A percentile compares a stretch with the other conserved stretches of the same genome.
Evolutionary conservation across 768 basidiomycete genomes (phyloP).

Genomic region (Coprinopsis sp.): DNA sequence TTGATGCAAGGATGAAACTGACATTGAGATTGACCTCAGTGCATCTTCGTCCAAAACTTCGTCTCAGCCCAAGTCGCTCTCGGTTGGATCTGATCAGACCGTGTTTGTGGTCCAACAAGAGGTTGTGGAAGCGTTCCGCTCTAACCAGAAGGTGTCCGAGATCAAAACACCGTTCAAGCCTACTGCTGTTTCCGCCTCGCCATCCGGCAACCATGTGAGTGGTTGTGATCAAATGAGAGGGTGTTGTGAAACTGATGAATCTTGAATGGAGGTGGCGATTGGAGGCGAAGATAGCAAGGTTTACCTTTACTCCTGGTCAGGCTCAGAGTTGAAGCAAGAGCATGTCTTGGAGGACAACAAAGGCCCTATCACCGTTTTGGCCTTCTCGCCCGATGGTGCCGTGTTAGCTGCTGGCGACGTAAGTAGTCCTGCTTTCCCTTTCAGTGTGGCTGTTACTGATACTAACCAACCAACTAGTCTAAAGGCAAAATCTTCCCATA

Average conservation of each 20-base stretch:
- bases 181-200: conserved; percentile 45
- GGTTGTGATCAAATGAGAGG: not conserved
- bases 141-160: conserved; percentile 63
- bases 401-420: conserved; percentile 85
- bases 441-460: not conserved
- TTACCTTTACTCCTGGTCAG: conserved; percentile 68
- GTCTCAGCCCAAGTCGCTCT: conserved; percentile 67
- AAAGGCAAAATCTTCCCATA: conserved; percentile 78
- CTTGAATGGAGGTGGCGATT: conserved; percentile 1
- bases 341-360: conserved; percentile 62
- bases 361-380: conserved; percentile 65
- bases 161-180: conserved; percentile 49
- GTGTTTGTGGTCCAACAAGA: conserved; percentile 61
- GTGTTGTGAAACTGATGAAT: not conserved
- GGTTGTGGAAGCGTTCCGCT: conserved; percentile 59
- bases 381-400: conserved; percentile 75
- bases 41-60: conserved; percentile 45
- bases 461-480: conserved; percentile 43
- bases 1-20: not conserved
- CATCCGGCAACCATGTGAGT: too few species aligned
- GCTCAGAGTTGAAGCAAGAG: conserved; percentile 51
- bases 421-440: conserved; percentile 26
- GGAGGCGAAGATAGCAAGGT: conserved; percentile 64
- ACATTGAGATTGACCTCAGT: conserved; percentile 27
- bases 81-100: conserved; percentile 53